A percentile compares a stretch with the other conserved stretches of the same genome.
phyloP scores from a whole-genome alignment of 768 basidiomycete species.

The Calvatia gigantea region DNA sequence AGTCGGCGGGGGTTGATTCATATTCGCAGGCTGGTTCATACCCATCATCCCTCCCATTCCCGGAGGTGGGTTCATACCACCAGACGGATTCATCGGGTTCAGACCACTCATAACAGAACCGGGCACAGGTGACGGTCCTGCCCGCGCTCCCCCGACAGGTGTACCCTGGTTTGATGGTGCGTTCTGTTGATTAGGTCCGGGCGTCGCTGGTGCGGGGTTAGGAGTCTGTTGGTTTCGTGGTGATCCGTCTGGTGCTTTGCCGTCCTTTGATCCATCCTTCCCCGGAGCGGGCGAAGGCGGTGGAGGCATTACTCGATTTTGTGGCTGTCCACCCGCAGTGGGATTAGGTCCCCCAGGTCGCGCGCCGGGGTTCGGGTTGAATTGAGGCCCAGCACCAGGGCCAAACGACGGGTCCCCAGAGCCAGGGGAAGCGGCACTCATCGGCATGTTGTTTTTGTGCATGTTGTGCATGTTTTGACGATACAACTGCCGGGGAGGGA shows the following conservation, averaged over 20 bases:
- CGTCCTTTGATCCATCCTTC: conserved; percentile 5
- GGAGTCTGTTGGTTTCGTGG: conserved; percentile 9
- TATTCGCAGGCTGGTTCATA: conserved; percentile 6
- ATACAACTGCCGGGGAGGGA: conserved; percentile 17
- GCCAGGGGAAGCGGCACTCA: conserved; percentile 41
- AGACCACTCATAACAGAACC: conserved; percentile 5
- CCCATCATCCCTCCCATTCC: conserved; percentile 8
- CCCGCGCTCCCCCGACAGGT: conserved; percentile 2
- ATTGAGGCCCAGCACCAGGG: conserved; percentile 3
- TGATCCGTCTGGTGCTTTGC: conserved; percentile 9
- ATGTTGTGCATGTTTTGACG: conserved; percentile 25
- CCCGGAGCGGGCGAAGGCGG: conserved; percentile 12
- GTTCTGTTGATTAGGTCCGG: conserved; percentile 8
- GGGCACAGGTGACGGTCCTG: conserved; percentile 10
- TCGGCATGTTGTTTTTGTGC: conserved; percentile 33
- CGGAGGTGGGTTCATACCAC: conserved; percentile 2
- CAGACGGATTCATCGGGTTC: conserved; percentile 3
- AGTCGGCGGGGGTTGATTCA: conserved; percentile 1
- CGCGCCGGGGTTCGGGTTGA: neutral
- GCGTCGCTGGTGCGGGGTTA: conserved; percentile 5
- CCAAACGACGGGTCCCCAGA: conserved; percentile 16
- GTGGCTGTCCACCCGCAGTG: conserved; percentile 9
- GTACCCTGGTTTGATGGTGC: conserved; percentile 9
- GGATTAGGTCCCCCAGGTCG: conserved; percentile 5
- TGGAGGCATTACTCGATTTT: conserved; percentile 8